A percentile compares a stretch with the other conserved stretches of the same genome.
Conservation (phyloP, 2,329 filamentous ascomycete species). For the Uncinocarpus reesii region DNA sequence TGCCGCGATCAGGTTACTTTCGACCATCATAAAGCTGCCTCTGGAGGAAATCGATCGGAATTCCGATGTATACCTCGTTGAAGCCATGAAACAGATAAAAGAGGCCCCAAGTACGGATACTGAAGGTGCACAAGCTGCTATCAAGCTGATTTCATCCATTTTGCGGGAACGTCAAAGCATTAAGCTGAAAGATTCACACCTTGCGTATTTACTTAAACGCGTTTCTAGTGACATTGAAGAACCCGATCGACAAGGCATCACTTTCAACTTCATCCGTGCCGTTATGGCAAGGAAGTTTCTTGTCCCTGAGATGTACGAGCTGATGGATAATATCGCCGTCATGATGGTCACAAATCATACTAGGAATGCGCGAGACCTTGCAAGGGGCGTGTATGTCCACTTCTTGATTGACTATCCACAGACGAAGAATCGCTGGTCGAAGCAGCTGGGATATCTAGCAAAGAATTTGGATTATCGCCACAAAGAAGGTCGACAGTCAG, state of each 20-base stretch:
- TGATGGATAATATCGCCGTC: conserved; percentile 73
- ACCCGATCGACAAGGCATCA: conserved; percentile 80
- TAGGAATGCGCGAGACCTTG: conserved; percentile 73
- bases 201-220: conserved; percentile 72
- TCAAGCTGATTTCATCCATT: conserved; percentile 79
- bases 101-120: conserved; percentile 66
- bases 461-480: conserved; percentile 87
- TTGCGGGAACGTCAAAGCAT: conserved; percentile 71
- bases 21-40: conserved; percentile 73
- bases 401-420: conserved; percentile 94
- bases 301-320: conserved; percentile 81
- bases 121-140: conserved; percentile 73
- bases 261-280: conserved; percentile 85
- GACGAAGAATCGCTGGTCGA: conserved; percentile 75
- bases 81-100: conserved; percentile 73
- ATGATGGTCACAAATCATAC: conserved; percentile 97
- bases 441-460: conserved; percentile 79
- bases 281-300: conserved; percentile 77
- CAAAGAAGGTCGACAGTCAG: conserved; percentile 76
- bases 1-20: conserved; percentile 73
- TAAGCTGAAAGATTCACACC: conserved; percentile 64
- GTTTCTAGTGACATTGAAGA: conserved; percentile 85
- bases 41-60: conserved; percentile 59
- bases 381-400: conserved; percentile 81
- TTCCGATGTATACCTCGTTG: conserved; percentile 68